phyloP scores from a whole-genome alignment of 768 basidiomycete species.

The Sistotremastrum suecicum region DNA sequence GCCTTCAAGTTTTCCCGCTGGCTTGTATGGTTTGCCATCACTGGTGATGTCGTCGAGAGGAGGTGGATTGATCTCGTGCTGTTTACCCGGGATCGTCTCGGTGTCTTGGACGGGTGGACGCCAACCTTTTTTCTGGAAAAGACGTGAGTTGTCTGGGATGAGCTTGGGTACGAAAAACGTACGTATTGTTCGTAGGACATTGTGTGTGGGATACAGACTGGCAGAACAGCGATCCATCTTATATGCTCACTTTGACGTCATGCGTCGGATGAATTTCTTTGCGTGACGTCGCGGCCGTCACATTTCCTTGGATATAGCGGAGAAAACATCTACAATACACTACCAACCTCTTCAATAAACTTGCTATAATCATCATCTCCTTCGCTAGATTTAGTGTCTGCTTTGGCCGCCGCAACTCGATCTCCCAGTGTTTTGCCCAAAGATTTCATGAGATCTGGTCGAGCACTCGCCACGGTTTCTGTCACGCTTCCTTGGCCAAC shows the following conservation, averaged over 20 bases:
- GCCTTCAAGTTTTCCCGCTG: conserved; percentile 31
- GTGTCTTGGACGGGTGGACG: conserved; percentile 19
- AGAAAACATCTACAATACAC: conserved; percentile 21
- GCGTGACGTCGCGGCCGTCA: too few relatives aligned
- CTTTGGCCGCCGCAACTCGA: conserved; percentile 21
- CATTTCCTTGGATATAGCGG: too few relatives aligned
- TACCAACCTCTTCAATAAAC: conserved; percentile 64
- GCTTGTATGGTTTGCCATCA: conserved; percentile 30
- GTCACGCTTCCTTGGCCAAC: conserved; percentile 20
- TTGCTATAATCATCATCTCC: conserved; percentile 53
- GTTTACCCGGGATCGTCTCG: conserved; percentile 15
- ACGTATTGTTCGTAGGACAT: too few relatives aligned
- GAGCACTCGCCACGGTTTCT: conserved; percentile 17
- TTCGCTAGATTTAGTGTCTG: conserved; percentile 12
- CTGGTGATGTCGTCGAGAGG: conserved; percentile 27
- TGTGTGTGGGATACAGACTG: too few relatives aligned
- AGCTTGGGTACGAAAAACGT: not conserved
- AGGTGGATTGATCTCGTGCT: conserved; percentile 18
- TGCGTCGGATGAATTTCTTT: too few relatives aligned
- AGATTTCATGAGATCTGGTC: conserved; percentile 54
- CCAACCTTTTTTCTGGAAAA: conserved; percentile 13
- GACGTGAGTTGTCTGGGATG: conserved; percentile 12
- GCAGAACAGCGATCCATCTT: too few relatives aligned
- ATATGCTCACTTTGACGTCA: too few relatives aligned
- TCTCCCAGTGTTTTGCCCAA: conserved; percentile 17